Base-by-base conservation (phyloP, 108 stramenopile genomes). In the Poteriospumella lacustris region DNA sequence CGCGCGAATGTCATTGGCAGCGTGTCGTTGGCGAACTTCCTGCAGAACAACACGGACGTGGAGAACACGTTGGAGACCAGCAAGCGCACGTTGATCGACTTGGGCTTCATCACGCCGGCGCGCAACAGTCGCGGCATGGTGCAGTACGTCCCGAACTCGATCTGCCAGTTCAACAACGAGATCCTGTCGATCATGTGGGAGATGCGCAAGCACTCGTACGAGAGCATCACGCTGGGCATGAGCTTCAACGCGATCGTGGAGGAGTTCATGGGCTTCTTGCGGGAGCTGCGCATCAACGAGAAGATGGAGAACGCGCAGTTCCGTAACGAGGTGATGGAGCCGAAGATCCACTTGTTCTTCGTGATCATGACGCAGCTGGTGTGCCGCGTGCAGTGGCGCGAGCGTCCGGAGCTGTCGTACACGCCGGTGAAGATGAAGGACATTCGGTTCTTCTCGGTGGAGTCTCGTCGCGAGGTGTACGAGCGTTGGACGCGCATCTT, bases 121-220 rank as follows among this genome's bases (percentile, higher is more conserved):
- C 15, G 31, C 3, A 34, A 33, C 60, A 12, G 36, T 33, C 31
- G 60, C 52, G 24, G 24, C 28, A n/a, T n/a, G n/a, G n/a, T n/a
- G n/a, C n/a, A n/a, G n/a, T n/a, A n/a, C n/a, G n/a, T n/a, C n/a
- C 60, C 60, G 28, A 31, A 19, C 5, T 5, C 60, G 5, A 24
- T 12, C 5, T 34, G 3, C 9, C 12, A 24, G 36, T 9, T 33
- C 12, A 73, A 36, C 36, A 5, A 33, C 5, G 5, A 24, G 12
- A 9, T 73, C 9, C 33, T 73, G n/a, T 12, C 44, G 5, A 52
- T 73, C n/a, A 73, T 73, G 12, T 73, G 70, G 70, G 70, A 73
- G 33, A 29, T 73, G 41, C 12, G 70, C 9, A 31, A 42, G 5
- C 26, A 42, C 5, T 24, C 36, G 5, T 9, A 44, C 15, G 70